phyloP scores from a whole-genome alignment of 495 filamentous ascomycete genomes.

The Aspergillus saccharolyticus region DNA sequence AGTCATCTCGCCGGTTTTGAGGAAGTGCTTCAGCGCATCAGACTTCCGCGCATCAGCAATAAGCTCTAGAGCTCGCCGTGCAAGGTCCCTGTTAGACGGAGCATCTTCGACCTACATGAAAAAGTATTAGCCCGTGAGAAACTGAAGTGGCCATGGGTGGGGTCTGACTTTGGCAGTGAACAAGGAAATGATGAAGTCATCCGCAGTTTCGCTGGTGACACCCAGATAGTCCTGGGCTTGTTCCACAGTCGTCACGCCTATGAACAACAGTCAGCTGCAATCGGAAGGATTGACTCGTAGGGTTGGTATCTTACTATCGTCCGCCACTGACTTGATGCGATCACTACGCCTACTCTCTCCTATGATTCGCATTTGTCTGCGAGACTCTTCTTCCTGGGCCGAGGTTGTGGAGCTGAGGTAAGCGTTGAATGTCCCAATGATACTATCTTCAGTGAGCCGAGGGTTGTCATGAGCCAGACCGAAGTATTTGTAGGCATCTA shows the following conservation, averaged over 20 bases:
- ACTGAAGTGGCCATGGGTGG: neutral
- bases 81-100: slow-evolving; percentile 42
- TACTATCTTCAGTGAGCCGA: slow-evolving; percentile 47
- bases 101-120: slow-evolving; percentile 39
- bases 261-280: slow-evolving; percentile 12
- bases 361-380: slow-evolving; percentile 52
- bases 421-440: slow-evolving; percentile 54
- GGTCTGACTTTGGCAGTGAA: slow-evolving; percentile 50
- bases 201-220: slow-evolving; percentile 43
- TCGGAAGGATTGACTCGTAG: neutral
- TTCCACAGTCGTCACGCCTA: slow-evolving; percentile 54
- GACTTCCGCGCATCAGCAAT: slow-evolving; percentile 56
- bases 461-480: slow-evolving; percentile 35
- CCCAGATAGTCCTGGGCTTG: slow-evolving; percentile 58
- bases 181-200: slow-evolving; percentile 58
- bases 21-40: slow-evolving; percentile 45
- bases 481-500: slow-evolving; percentile 53
- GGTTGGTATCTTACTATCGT: slow-evolving; percentile 41
- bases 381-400: slow-evolving; percentile 45
- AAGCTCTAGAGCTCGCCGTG: slow-evolving; percentile 49
- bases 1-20: slow-evolving; percentile 50
- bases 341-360: slow-evolving; percentile 48
- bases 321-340: slow-evolving; percentile 49
- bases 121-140: slow-evolving; percentile 2
- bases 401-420: slow-evolving; percentile 43